A percentile compares a stretch with the other conserved stretches of the same genome.
phyloP scores from a whole-genome alignment of 2,329 filamentous ascomycete genomes.

The Thelonectria blattea region DNA sequence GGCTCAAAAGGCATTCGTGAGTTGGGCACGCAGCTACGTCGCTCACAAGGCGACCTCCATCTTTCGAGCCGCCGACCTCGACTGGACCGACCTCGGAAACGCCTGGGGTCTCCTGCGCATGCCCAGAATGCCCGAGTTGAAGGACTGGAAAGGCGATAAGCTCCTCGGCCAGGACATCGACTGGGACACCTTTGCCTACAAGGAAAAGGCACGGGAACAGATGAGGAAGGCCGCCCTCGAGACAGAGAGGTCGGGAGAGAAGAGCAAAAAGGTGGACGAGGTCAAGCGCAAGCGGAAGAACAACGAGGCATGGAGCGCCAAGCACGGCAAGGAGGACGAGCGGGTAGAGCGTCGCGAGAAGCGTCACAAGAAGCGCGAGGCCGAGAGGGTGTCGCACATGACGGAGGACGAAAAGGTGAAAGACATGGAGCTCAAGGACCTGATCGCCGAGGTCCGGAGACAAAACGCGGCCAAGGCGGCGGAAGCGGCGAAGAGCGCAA shows the following conservation, averaged over 20 bases:
- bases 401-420: constrained; percentile 72
- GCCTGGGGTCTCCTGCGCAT: constrained; percentile 87
- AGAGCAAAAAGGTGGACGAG: constrained; percentile 49
- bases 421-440: constrained; percentile 65
- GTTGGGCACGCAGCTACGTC: constrained; percentile 88
- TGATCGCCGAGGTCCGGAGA: constrained; percentile 69
- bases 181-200: constrained; percentile 72
- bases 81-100: constrained; percentile 82
- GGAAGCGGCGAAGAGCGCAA: constrained; percentile 51
- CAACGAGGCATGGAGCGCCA: constrained; percentile 75
- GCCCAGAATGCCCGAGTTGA: constrained; percentile 92
- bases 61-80: constrained; percentile 80
- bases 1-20: constrained; percentile 89
- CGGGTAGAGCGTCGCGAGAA: constrained; percentile 68
- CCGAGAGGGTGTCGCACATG: constrained; percentile 67
- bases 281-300: constrained; percentile 64
- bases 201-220: constrained; percentile 74
- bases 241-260: constrained; percentile 49
- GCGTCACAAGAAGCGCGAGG: constrained; percentile 68
- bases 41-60: constrained; percentile 93
- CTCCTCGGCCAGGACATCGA: constrained; percentile 68
- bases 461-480: constrained; percentile 56
- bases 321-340: constrained; percentile 69
- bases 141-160: constrained; percentile 73
- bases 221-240: constrained; percentile 64